phyloP scores from a whole-genome alignment of 2,329 filamentous ascomycete genomes.

The Trichoderma endophyticum region DNA sequence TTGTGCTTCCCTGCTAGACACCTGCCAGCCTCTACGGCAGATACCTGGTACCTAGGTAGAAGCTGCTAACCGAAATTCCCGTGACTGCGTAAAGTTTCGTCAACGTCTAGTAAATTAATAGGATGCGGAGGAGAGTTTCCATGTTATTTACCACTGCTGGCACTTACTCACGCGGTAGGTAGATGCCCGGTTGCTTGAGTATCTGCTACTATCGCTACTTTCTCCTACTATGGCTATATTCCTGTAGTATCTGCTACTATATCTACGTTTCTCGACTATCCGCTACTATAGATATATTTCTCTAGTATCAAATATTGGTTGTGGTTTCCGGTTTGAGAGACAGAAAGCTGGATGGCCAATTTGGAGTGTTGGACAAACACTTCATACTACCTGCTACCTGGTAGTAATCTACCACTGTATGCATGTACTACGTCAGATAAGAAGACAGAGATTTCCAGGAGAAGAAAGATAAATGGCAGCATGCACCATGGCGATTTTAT shows the following conservation, averaged over 20 bases:
- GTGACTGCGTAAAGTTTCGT: neutral
- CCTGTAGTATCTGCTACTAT: neutral
- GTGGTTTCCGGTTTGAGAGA: neutral
- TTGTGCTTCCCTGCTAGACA: neutral
- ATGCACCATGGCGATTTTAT: neutral
- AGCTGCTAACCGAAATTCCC: neutral
- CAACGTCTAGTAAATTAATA: too few relatives aligned
- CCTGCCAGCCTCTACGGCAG: neutral
- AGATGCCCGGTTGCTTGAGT: neutral
- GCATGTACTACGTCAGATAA: neutral
- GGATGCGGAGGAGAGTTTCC: too few relatives aligned
- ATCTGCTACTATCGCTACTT: neutral
- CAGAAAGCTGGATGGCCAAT: neutral
- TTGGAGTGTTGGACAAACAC: too few relatives aligned
- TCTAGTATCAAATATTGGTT: too few relatives aligned
- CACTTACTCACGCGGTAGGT: too few relatives aligned
- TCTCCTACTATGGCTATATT: neutral
- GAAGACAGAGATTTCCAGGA: neutral
- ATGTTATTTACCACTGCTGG: too few relatives aligned
- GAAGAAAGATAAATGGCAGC: neutral
- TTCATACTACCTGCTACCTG: too few relatives aligned
- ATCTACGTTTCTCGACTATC: neutral
- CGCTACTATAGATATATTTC: neutral
- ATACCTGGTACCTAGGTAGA: neutral
- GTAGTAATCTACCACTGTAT: too few relatives aligned